phyloP scores from a whole-genome alignment of 805 yeast genomes.

The Sungouiozyma ichnusensis region DNA sequence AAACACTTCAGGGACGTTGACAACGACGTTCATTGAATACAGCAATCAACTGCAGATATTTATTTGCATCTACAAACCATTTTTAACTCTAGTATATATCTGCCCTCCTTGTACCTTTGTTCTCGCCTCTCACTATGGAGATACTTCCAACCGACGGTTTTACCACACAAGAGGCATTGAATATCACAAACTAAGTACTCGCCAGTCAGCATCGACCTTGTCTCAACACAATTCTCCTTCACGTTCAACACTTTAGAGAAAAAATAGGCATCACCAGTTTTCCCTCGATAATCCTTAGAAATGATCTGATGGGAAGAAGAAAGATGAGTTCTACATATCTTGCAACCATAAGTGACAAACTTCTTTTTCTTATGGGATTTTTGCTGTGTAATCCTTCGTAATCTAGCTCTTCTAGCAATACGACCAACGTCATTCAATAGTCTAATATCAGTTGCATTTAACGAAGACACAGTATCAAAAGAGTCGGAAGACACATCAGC shows the following conservation, averaged over 20 bases:
- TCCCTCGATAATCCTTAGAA: constrained; percentile 41
- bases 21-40: too few relatives aligned
- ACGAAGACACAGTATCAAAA: neutral
- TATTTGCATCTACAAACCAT: constrained; percentile 19
- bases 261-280: constrained; percentile 47
- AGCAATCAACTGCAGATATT: neutral
- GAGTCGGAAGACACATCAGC: neutral
- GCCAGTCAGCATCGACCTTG: constrained; percentile 50
- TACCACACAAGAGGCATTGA: constrained; percentile 43
- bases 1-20: neutral
- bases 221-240: constrained; percentile 28
- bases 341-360: constrained; percentile 25
- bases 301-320: constrained; percentile 24
- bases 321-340: constrained; percentile 24
- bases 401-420: neutral
- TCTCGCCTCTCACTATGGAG: constrained; percentile 34
- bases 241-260: constrained; percentile 41
- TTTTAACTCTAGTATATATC: constrained; percentile 41
- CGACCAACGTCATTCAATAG: neutral
- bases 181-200: constrained; percentile 46
- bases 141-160: constrained; percentile 55
- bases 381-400: neutral
- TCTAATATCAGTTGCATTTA: neutral
- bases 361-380: constrained; percentile 2
- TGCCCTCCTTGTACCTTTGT: constrained; percentile 53